These are phyloP conservation scores for Periconia digitata DNA, from an alignment of 2,329 filamentous ascomycete species.

Conservation along the genomic window DNA sequence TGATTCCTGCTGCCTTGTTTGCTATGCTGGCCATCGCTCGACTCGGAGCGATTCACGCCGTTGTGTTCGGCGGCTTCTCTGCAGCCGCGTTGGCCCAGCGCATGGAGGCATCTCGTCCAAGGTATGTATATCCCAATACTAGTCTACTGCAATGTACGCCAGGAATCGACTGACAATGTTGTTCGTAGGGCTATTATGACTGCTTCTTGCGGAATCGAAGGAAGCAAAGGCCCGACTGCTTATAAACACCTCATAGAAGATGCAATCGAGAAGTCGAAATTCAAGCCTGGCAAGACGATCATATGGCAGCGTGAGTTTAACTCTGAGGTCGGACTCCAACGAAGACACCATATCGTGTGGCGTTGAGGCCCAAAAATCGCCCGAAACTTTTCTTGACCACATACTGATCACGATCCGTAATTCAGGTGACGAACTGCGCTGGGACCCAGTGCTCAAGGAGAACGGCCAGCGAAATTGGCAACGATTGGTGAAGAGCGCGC, in stretches of 20 bases:
- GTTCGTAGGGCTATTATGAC: constrained; percentile 78
- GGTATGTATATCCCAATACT: too few species aligned
- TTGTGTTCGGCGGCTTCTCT: constrained; percentile 93
- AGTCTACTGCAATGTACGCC: too few species aligned
- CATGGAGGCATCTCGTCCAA: constrained; percentile 82
- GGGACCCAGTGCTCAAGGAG: constrained; percentile 69
- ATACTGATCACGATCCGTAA: too few species aligned
- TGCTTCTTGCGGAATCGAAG: constrained; percentile 90
- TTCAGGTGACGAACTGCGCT: too few species aligned
- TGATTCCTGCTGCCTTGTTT: constrained; percentile 88
- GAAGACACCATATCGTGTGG: too few species aligned
- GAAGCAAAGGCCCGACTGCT: constrained; percentile 73
- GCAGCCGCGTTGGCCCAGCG: constrained; percentile 79
- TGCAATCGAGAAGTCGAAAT: constrained; percentile 65
- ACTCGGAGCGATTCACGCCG: constrained; percentile 83
- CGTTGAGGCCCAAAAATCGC: too few species aligned
- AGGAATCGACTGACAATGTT: too few species aligned
- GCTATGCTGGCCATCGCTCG: constrained; percentile 80
- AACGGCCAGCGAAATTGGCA: constrained; percentile 79
- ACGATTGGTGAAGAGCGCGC: constrained; percentile 70
- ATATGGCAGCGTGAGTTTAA: constrained; percentile 85
- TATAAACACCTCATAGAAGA: constrained; percentile 72
- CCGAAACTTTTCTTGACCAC: too few species aligned
- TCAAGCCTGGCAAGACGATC: constrained; percentile 73
- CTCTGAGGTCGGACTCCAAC: too few species aligned